Base-by-base conservation (phyloP, 1,284 basidiomycete species). In the Lentinula novae-zelandiae region DNA sequence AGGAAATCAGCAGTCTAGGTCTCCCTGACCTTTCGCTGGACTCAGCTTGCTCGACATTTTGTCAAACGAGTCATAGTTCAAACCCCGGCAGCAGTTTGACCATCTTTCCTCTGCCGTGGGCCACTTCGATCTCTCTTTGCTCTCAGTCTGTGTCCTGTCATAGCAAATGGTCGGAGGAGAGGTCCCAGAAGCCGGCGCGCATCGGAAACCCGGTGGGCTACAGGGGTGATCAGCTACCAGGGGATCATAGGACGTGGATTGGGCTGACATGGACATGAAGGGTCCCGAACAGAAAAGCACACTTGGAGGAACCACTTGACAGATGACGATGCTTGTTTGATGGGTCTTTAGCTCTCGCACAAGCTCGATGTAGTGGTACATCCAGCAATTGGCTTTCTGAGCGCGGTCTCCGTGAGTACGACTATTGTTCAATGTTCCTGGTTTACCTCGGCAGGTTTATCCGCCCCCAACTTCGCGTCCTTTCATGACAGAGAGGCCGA, bases 51-150 rank as follows among this genome's bases (percentile, higher is more conserved):
- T 44, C 53, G 40, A 60, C 49, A 52, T 57, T 40, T 40, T 53
- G 39, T 58, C 40, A 48, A 50, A 50, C 36, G 48, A 57, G 52
- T 42, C 42, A 22, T 48, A 51, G 50, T 60, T 54, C 57, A 65
- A 60, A 65, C 15, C 62, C 62, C 62, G 65, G 65, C 54, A 60
- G 58, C 51, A 46, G 62, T 64, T 60, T 22, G 27, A 55, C 57
- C 53, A 39, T 60, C 39, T 59, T 59, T 44, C 56, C 44, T n/a
- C 60, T 61, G 62, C 65, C 65, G 62, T 60, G 58, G 53, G 27
- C 53, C 58, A 60, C 57, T 60, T 62, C 49, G 48, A 56, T 53
- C 50, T n/a, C 50, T 53, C 50, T 62, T 54, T 59, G 49, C 38
- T 49, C 51, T 55, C 51, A 27, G 51, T 58, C 9, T 55, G 12